Conservation (phyloP, 2,329 filamentous ascomycete genomes). For the Cordyceps militaris region DNA sequence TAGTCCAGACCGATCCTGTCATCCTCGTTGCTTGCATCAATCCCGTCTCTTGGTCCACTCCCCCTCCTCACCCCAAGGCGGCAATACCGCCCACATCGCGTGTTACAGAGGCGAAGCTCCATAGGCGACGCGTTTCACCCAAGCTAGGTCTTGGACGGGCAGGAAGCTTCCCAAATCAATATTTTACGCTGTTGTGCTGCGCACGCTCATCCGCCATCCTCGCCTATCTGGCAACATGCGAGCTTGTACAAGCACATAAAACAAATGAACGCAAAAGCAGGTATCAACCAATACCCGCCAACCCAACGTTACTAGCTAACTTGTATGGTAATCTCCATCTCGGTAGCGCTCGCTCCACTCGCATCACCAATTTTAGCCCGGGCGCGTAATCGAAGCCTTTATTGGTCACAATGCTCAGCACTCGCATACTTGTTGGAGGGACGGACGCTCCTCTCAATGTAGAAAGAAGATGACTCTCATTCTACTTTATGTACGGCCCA, state of each 20-base stretch:
- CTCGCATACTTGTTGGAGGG: background rate
- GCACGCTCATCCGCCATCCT: too few relatives aligned
- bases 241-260: too few relatives aligned
- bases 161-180: background rate
- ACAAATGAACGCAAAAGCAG: too few relatives aligned
- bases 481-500: background rate
- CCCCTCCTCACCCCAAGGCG: background rate
- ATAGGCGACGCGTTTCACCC: constrained; percentile 3
- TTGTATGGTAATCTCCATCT: background rate
- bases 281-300: too few relatives aligned
- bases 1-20: too few relatives aligned
- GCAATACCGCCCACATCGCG: constrained; percentile 11
- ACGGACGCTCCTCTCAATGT: background rate
- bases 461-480: background rate
- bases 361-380: background rate
- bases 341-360: too few relatives aligned
- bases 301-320: background rate
- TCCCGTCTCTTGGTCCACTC: background rate
- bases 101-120: constrained; percentile 9
- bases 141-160: background rate
- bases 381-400: constrained; percentile 5
- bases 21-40: background rate
- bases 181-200: background rate
- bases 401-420: background rate
- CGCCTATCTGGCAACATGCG: too few relatives aligned